Evolutionary conservation across 169 alveolate species (phyloP), one percentile per base, ranked within the genome.

Genomic region (Plasmodium reichenowi): DNA sequence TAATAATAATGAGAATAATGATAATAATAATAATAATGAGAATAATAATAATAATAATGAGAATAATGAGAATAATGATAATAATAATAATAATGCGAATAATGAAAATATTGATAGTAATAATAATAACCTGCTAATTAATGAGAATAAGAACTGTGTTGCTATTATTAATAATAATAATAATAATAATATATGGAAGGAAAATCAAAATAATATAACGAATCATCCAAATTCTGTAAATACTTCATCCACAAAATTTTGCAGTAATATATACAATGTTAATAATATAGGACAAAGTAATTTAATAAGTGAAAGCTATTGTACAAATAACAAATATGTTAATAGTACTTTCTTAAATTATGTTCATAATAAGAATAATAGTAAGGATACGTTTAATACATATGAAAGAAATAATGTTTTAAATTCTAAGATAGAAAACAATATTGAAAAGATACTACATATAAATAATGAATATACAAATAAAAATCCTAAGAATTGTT

Each of bases 281-380:
- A 47, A 47, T 68, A 17, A n/a, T 2, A 17, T 43, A 20, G 5
- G 17, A 26, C 64, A 74, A 15, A 45, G 12, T 15, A 52, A 45
- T 74, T 48, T 74, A 43, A 60, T 2, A 38, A 48, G 20, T 60
- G 88, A 60, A 43, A 45, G 20, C 1, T 20, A 60, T 1, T 59
- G 22, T 74, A 58, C 38, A 20, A 12, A 54, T 7, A 59, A 74
- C 4, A 52, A 47, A 32, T 15, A 20, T 17, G 24, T 74, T 48
- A 74, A 45, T 29, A 48, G 47, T 10, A 74, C 32, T 2, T 43
- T 17, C 22, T 74, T 47, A 59, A 74, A 17, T 74, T 17, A 43
- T 26, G 22, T 22, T 9, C 64, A 15, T 12, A 24, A 2, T n/a
- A 20, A 43, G 3, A 17, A 56, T 56, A 74, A 60, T 29, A 64